These are phyloP conservation scores for Phlyctochytrium planicorne DNA, from an alignment of 192 early-diverging fungal genomes.

Conservation along the genomic window DNA sequence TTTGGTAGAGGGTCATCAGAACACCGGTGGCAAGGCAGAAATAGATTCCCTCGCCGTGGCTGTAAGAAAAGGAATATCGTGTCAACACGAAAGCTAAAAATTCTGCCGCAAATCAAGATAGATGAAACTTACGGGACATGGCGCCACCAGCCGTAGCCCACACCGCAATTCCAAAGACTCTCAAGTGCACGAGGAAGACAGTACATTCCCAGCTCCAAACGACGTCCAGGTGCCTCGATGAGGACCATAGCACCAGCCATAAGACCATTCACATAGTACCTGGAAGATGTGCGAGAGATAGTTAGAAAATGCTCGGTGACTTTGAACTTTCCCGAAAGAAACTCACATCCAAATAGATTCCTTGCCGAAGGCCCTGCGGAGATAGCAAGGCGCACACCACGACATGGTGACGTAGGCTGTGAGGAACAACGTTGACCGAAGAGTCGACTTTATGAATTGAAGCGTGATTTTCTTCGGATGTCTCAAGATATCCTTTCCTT, in stretches of 20 bases:
- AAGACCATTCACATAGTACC: constrained; percentile 52
- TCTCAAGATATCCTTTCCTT: constrained; percentile 26
- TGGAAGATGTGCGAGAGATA: neutral
- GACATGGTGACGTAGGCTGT: constrained; percentile 38
- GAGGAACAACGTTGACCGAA: constrained; percentile 34
- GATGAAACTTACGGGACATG: constrained; percentile 46
- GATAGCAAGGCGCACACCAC: constrained; percentile 35
- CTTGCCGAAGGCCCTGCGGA: constrained; percentile 14
- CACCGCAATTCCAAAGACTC: constrained; percentile 64
- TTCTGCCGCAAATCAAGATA: neutral
- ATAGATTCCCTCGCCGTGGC: constrained; percentile 69
- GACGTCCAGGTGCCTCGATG: constrained; percentile 52
- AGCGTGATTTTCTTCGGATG: constrained; percentile 23
- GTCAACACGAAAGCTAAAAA: neutral
- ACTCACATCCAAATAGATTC: constrained; percentile 24
- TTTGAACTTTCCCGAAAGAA: neutral
- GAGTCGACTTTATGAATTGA: constrained; percentile 18
- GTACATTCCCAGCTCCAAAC: constrained; percentile 80
- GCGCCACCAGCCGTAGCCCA: constrained; percentile 53
- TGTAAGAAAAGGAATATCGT: no score
- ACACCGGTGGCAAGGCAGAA: constrained; percentile 73
- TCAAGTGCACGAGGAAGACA: constrained; percentile 78
- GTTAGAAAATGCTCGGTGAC: neutral
- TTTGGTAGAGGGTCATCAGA: constrained; percentile 82
- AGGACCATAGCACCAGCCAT: constrained; percentile 65